Base-by-base conservation (phyloP, 2,329 filamentous ascomycete species). In the Stromatinia cepivora region DNA sequence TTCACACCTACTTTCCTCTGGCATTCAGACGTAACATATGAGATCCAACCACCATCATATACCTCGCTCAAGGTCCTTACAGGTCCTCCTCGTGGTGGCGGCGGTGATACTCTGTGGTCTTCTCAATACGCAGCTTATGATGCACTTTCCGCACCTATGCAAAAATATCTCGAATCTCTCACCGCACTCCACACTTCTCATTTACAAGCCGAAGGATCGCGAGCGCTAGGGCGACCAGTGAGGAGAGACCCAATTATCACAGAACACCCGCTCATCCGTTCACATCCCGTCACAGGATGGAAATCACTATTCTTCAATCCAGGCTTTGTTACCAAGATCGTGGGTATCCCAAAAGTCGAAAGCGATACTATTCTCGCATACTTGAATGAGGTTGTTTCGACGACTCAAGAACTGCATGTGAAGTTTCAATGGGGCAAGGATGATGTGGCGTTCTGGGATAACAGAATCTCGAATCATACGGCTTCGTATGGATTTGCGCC, bases 401-500 rank as follows among this genome's bases (percentile, higher is more conserved):
- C 84, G 1, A 87, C 83, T 9, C 89, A 90, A 54, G 91, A 93
- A 78, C 82, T 90, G 70, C 90, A 92, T 74, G 89, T 86, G 8
- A 84, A 90, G 25, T 87, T 90, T 75, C 83, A 85, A 72, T 90
- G 89, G 88, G 82, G 84, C 56, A 84, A 86, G 71, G 84, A 86
- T 54, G 89, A 90, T 69, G 86, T 92, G 1, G 88, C 88, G 0
- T 84, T 91, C 70, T 91, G 89, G 88, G 88, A 91, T 75, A 91
- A 90, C 72, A 81, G 88, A 25, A 80, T 84, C 50, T 72, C 46
- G 65, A 86, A 85, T 68, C 85, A 87, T 71, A 81, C 82, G 4
- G 85, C 85, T 9, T 82, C 84, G 0, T 87, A 86, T 73, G 86
- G 85, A 10, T 87, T 87, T 72, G 81, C 82, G 3, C 85, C 85